Base-by-base conservation (phyloP, 192 early-diverging fungal genomes). In the Rhizophlyctis rosea region DNA sequence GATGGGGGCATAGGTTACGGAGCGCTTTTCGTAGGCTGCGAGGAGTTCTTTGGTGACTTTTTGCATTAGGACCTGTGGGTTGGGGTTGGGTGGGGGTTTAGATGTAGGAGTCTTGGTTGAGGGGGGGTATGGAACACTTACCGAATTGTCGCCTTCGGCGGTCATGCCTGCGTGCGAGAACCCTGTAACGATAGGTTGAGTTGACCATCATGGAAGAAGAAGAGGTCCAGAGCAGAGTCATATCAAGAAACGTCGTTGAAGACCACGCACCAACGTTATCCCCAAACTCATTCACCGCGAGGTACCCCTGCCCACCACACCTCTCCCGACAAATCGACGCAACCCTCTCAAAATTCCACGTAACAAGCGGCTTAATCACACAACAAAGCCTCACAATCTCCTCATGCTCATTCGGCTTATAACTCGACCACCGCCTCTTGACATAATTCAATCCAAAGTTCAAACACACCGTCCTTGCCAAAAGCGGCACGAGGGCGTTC, bases 391-490 rank as follows among this genome's bases (percentile, higher is more conserved):
- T 76, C 27, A 89, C 80, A 29, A 90, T 78, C 61, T 88, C 85
- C 0, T 72, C 72, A 31, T 72, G 80, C 60, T 87, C 81, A 3
- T 59, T 55, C 13, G 62, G 68, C 30, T 55, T 50, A 28, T 69
- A 54, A 9, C 61, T 69, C 16, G 75, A 69, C 86, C 87, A 90
- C 48, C 81, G 69, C 27, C 68, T 61, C 79, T 89, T 90, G 69
- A 83, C 81, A 75, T 90, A 85, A 78, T 88, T 89, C 51, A 89
- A 65, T n/a, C 87, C 87, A 76, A 90, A 84, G 69, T 89, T 88
- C 54, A 89, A 68, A 33, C 73, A 85, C 34, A 87, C 74, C 18
- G 86, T 86, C 35, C 77, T 68, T 7, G 81, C 80, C 35, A 90
- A 67, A 13, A 90, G 64, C 18, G 89, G 89, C 29, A 90, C 55